Evolutionary conservation across 305 asterid genomes (phyloP), one percentile per base, ranked within the genome.

Genomic region (Fraxinus latifolia): DNA sequence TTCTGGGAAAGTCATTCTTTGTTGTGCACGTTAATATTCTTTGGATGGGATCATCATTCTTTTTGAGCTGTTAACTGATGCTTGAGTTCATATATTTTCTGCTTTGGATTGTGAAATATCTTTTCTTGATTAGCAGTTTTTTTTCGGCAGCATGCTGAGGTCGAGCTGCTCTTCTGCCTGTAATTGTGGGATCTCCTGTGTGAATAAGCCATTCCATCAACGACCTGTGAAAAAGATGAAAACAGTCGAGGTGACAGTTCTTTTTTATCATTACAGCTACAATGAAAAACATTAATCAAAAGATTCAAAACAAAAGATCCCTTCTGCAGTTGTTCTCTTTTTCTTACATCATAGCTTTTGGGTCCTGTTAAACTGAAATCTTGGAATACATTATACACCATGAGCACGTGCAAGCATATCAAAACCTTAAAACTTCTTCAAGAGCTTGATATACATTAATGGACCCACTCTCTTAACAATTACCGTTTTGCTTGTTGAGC

Each of bases 121-220:
- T 73, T 80, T 53, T 23, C 44, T 75, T 84, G 79, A 83, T 78
- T 74, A 33, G 50, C 85, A 15, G 39, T 79, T 71, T 76, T 82
- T 79, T 77, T 90, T 53, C 2, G 9, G 47, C 91, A 96, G 98
- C 82, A 86, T 93, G 92, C 90, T 96, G 81, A 88, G 87, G 92
- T 93, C 98, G 76, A 89, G 97, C 91, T 96, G 99, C 89, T 91
- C 97, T 72, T 90, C 95, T 29, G 91, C 88, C 76, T 96, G 99
- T 89, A 89, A 93, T 85, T 94, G 99, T 88, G 98, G 97, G 87
- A 83, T 82, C 88, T 86, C 96, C 44, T 96, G 98, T 85, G 82
- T 92, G 82, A 96, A 96, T 87, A 96, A 92, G 88, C 97, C 99
- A 74, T 94, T 96, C 88, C 98, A 96, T 72, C 97, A 91, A 84